Base-by-base conservation (phyloP, 1,284 basidiomycete genomes). In the Ustilago sp. region DNA sequence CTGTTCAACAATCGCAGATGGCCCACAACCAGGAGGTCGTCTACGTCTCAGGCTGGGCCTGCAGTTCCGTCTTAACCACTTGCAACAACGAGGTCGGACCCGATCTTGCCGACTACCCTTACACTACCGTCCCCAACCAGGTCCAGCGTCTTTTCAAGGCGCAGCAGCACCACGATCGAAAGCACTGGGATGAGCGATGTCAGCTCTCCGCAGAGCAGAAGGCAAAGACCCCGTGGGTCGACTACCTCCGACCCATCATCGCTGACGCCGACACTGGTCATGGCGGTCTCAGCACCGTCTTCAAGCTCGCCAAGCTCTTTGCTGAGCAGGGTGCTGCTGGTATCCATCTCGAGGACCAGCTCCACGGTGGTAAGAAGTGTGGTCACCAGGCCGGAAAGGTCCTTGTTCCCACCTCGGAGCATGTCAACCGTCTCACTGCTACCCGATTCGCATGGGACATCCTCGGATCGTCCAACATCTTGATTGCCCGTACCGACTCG, bases 1-100 rank as follows among this genome's bases (percentile, higher is more conserved):
- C 94, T 0, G 90, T 95, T 4, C 94, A 96, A 87, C 93, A 95
- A 91, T 94, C 94, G 0, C 96, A 99, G 87, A 98, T 98, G 95
- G 97, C 95, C 8, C 90, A 90, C 82, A 90, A 95, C 87, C 94
- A 97, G 83, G 94, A 98, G 85, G 93, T 94, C 28, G 92, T 98
- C 55, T 99, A 99, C 86, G 90, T 99, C 32, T 97, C 94, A 45
- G 96, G 96, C 32, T 99, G 96, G 95, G 98, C 95, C 68, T 90
- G 95, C 64, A 89, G 94, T 59, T 94, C 93, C 31, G 84, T 86
- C 15, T 74, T 86, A 32, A 86, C 84, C 41, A 97, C 95, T 1
- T 92, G 91, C 35, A 93, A 91, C 83, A 95, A 98, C 84, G 97
- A 99, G 88, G 95, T 98, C 61, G 96, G 96, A 51, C 96, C 96